Percentiles rank a stretch among this genome's conserved stretches.
phyloP scores from a whole-genome alignment of 2,329 filamentous ascomycete species.

The Alternaria atra region DNA sequence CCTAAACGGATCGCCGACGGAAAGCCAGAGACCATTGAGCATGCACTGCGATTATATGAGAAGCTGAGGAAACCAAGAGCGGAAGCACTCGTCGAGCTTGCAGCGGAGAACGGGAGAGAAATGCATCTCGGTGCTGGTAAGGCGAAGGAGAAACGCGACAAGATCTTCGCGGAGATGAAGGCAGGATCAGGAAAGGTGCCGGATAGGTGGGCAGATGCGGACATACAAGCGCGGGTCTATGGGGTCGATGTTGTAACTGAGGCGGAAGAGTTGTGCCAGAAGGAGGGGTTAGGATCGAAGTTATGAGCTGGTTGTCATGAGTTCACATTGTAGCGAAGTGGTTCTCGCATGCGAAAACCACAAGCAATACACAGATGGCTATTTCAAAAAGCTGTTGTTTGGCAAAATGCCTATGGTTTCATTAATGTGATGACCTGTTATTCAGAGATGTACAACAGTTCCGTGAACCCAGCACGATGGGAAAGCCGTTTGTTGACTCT shows the following conservation, averaged over 20 bases:
- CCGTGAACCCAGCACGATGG: neutral
- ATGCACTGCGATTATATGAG: slow-evolving; percentile 66
- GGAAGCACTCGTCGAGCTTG: slow-evolving; percentile 65
- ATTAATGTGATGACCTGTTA: neutral
- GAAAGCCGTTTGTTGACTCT: neutral
- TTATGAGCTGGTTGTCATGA: slow-evolving; percentile 21
- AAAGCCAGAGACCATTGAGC: slow-evolving; percentile 57
- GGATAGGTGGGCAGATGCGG: slow-evolving; percentile 63
- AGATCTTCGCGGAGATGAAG: slow-evolving; percentile 61
- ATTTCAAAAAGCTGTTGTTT: neutral
- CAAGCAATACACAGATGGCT: neutral
- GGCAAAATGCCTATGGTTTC: neutral
- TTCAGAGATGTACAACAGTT: neutral
- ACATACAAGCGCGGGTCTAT: slow-evolving; percentile 61
- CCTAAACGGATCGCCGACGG: slow-evolving; percentile 58
- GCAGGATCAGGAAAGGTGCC: slow-evolving; percentile 56
- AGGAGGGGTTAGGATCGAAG: slow-evolving; percentile 38
- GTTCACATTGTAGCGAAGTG: neutral
- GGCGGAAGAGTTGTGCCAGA: slow-evolving; percentile 56
- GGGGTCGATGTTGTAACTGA: slow-evolving; percentile 57
- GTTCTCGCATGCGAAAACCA: neutral
- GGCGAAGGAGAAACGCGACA: slow-evolving; percentile 67
- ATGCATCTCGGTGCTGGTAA: slow-evolving; percentile 67
- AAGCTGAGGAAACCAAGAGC: slow-evolving; percentile 64
- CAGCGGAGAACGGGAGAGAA: slow-evolving; percentile 62